Percentiles rank a stretch among this genome's conserved stretches.
Conservation (phyloP, 371 early-diverging fungal genomes). For the Saksenaea oblongispora region DNA sequence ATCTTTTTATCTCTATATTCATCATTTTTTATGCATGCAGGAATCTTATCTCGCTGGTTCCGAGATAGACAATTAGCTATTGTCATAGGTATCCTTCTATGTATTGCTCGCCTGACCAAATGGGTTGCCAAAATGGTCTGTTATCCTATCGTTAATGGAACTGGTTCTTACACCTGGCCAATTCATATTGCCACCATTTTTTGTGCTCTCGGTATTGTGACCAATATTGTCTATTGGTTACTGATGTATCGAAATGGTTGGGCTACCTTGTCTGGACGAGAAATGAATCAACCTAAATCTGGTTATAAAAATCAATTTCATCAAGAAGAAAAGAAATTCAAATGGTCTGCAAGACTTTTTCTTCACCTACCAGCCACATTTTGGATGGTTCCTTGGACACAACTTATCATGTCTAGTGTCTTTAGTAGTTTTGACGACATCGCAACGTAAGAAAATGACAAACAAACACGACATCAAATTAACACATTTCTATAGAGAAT, state of each 20-base stretch:
- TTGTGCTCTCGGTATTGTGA: conserved; percentile 32
- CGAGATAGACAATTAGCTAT: conserved; percentile 40
- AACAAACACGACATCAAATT: not conserved
- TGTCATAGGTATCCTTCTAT: conserved; percentile 36
- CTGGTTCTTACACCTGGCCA: conserved; percentile 24
- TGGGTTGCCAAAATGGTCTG: conserved; percentile 45
- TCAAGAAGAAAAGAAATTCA: conserved; percentile 7
- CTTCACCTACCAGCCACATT: conserved; percentile 41
- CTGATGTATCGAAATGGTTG: conserved; percentile 39
- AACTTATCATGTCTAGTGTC: conserved; percentile 48
- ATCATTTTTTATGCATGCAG: conserved; percentile 3
- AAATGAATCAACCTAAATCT: conserved; percentile 20
- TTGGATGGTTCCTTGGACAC: conserved; percentile 50
- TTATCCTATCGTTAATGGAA: conserved; percentile 34
- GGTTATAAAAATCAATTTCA: conserved; percentile 14
- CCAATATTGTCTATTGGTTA: conserved; percentile 35
- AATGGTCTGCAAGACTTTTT: conserved; percentile 27
- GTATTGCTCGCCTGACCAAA: conserved; percentile 38
- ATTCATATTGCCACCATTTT: conserved; percentile 42
- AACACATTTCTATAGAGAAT: conserved; percentile 24
- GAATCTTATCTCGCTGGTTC: conserved; percentile 48
- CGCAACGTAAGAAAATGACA: conserved; percentile 30
- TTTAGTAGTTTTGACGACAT: conserved; percentile 51
- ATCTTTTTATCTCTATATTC: not conserved
- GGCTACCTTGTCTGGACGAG: conserved; percentile 34